A percentile compares a stretch with the other conserved stretches of the same genome.
phyloP scores from a whole-genome alignment of 805 yeast species.

The Cyberlindnera misumaiensis region DNA sequence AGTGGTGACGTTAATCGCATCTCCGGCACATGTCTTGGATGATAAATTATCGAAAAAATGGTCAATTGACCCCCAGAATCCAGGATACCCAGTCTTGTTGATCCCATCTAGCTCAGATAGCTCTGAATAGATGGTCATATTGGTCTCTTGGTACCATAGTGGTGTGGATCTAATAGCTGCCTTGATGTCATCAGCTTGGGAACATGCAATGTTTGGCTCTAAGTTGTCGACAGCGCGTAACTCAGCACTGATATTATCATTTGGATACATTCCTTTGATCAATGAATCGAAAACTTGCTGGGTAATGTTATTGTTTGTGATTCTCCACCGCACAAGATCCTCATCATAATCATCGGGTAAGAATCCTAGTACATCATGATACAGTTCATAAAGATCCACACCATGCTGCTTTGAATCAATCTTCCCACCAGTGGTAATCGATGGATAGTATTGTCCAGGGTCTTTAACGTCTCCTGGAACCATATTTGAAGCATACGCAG shows the following conservation, averaged over 20 bases:
- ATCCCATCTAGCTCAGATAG: constrained; percentile 22
- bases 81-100: constrained; percentile 13
- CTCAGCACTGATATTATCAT: constrained; percentile 24
- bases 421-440: constrained; percentile 33
- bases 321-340: constrained; percentile 26
- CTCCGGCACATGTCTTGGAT: constrained; percentile 32
- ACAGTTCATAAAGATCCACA: constrained; percentile 29
- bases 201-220: constrained; percentile 31
- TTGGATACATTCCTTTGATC: constrained; percentile 32
- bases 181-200: constrained; percentile 24
- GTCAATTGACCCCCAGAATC: constrained; percentile 29
- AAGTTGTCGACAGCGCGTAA: constrained; percentile 30
- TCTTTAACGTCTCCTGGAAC: constrained; percentile 28
- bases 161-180: constrained; percentile 21
- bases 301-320: constrained; percentile 34
- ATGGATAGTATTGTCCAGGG: constrained; percentile 28
- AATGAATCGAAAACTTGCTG: constrained; percentile 33
- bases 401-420: constrained; percentile 35
- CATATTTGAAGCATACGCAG: constrained; percentile 32
- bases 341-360: constrained; percentile 30
- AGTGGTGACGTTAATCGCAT: constrained; percentile 26
- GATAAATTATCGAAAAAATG: constrained; percentile 38
- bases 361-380: constrained; percentile 28
- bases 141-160: constrained; percentile 32
- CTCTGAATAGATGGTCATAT: constrained; percentile 21